Evolutionary conservation across 345 rosid species (phyloP).

Genomic region (Noccaea caerulescens): DNA sequence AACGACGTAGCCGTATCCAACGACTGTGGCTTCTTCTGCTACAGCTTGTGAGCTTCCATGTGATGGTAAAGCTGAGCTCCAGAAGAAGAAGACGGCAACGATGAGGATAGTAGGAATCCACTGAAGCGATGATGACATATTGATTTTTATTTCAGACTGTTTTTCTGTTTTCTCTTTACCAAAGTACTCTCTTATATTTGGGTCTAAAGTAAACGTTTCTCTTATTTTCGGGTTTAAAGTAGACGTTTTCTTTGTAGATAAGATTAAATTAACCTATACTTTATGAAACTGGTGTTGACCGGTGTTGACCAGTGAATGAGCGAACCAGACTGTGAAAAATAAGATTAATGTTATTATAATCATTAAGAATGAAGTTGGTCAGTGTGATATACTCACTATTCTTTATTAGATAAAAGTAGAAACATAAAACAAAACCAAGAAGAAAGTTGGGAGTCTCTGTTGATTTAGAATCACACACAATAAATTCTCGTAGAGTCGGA

Average conservation of each 20-base stretch:
- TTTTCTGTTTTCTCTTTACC: neutral
- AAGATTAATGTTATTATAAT: neutral
- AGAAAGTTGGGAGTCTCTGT: conserved; percentile 23
- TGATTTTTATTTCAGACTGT: conserved; percentile 5
- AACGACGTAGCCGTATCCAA: conserved; percentile 62
- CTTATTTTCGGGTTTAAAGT: too few relatives aligned
- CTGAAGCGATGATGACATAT: conserved; percentile 28
- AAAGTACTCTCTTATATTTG: too few relatives aligned
- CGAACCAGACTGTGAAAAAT: neutral
- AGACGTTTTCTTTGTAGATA: neutral
- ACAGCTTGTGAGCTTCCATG: conserved; percentile 31
- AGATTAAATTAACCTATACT: neutral
- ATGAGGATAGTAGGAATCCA: conserved; percentile 10
- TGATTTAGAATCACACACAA: conserved; percentile 24
- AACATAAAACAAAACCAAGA: neutral
- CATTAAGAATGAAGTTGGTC: conserved; percentile 1
- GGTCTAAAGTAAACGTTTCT: too few relatives aligned
- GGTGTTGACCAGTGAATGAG: neutral
- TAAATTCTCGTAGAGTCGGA: conserved; percentile 8
- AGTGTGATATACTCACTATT: neutral
- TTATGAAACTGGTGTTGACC: neutral
- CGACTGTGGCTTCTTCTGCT: conserved; percentile 12
- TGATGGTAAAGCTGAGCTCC: conserved; percentile 29
- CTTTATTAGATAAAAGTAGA: neutral
- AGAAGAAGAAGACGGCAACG: conserved; percentile 6